These are phyloP conservation scores for Diplodia scrobiculata DNA, from an alignment of 2,329 filamentous ascomycete genomes.

Conservation along the genomic window DNA sequence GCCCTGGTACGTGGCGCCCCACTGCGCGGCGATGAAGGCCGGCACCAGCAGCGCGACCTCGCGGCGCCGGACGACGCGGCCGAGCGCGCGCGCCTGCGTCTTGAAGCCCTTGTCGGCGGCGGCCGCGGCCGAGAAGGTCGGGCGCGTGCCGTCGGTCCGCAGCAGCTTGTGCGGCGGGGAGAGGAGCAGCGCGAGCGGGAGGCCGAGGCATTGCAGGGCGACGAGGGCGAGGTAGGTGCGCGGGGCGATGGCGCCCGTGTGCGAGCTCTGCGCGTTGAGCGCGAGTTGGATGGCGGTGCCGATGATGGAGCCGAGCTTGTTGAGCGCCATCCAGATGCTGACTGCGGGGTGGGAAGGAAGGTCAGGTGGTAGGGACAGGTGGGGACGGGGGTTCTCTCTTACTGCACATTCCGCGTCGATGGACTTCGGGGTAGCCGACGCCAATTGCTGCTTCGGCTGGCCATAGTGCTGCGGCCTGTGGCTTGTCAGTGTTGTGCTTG, in stretches of 20 bases:
- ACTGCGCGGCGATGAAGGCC: slow-evolving; percentile 55
- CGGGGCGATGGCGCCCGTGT: slow-evolving; percentile 52
- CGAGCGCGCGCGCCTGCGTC: slow-evolving; percentile 39
- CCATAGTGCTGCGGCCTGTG: slow-evolving; percentile 47
- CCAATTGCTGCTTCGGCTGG: slow-evolving; percentile 48
- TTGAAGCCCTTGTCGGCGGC: slow-evolving; percentile 31
- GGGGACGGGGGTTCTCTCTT: background rate
- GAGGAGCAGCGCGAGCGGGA: slow-evolving; percentile 51
- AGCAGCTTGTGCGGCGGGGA: slow-evolving; percentile 53
- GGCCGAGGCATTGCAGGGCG: slow-evolving; percentile 51
- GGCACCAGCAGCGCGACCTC: slow-evolving; percentile 55
- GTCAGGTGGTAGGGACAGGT: background rate
- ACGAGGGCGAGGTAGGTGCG: slow-evolving; percentile 48
- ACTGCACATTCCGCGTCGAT: slow-evolving; percentile 46
- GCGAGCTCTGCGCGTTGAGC: slow-evolving; percentile 50
- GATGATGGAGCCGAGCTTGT: slow-evolving; percentile 57
- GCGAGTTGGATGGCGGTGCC: slow-evolving; percentile 56
- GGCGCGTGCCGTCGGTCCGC: slow-evolving; percentile 44
- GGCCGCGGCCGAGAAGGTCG: background rate
- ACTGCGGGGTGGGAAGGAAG: slow-evolving; percentile 31
- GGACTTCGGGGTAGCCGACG: slow-evolving; percentile 51
- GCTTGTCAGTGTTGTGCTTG: slow-evolving; percentile 25
- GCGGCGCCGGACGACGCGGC: slow-evolving; percentile 47
- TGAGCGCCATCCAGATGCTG: slow-evolving; percentile 58
- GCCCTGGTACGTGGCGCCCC: slow-evolving; percentile 56